Conservation (phyloP, 805 yeast genomes). For the Brettanomyces naardenensis region DNA sequence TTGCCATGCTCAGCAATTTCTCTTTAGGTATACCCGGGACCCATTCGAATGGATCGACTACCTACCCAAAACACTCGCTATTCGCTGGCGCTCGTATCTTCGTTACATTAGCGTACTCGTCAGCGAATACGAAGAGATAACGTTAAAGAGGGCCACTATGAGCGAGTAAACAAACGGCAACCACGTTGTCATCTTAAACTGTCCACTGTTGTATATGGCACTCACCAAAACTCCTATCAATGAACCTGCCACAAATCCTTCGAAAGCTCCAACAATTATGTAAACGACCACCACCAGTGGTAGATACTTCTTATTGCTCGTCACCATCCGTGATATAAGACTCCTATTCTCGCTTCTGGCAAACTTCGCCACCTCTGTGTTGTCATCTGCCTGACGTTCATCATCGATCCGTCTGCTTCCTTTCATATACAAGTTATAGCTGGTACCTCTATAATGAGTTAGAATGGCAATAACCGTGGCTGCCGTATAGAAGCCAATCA, state of each 20-base stretch:
- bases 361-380: not conserved
- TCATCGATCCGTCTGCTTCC: not conserved
- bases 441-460: slow-evolving; percentile 33
- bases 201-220: slow-evolving; percentile 72
- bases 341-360: not conserved
- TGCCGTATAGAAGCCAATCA: slow-evolving; percentile 49
- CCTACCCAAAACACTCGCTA: no score
- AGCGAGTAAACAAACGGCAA: slow-evolving; percentile 80
- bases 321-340: slow-evolving; percentile 3
- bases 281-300: slow-evolving; percentile 40
- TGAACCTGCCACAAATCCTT: slow-evolving; percentile 68
- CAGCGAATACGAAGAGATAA: slow-evolving; percentile 59
- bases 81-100: no score
- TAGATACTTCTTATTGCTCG: slow-evolving; percentile 16
- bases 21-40: no score
- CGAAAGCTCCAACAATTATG: slow-evolving; percentile 45
- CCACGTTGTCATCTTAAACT: slow-evolving; percentile 91
- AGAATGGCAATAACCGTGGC: slow-evolving; percentile 59
- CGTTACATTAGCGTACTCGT: slow-evolving; percentile 31
- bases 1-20: no score
- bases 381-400: not conserved
- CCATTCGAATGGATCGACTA: no score
- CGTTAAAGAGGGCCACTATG: slow-evolving; percentile 57
- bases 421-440: slow-evolving; percentile 4
- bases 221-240: slow-evolving; percentile 68